These are phyloP conservation scores for Pyrenochaeta sp. DNA, from an alignment of 2,329 filamentous ascomycete species.

Conservation along the genomic window DNA sequence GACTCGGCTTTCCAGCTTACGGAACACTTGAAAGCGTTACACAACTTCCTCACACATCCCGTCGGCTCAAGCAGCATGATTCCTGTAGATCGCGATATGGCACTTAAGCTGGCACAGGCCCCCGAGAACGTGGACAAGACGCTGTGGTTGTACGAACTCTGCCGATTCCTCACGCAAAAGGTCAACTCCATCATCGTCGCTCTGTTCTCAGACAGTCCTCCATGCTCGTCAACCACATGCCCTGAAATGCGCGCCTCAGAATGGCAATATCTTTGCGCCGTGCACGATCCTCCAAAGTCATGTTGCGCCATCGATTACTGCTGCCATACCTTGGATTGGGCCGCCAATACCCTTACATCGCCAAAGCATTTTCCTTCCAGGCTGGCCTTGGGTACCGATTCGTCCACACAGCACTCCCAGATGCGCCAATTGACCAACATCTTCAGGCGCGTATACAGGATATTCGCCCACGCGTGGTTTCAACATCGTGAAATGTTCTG, in stretches of 20 bases:
- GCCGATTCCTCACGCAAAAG: conserved; percentile 92
- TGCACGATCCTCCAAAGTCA: conserved; percentile 94
- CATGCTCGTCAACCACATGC: conserved; percentile 88
- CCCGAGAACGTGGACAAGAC: conserved; percentile 83
- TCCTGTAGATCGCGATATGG: conserved; percentile 78
- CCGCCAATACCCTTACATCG: conserved; percentile 90
- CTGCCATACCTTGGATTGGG: conserved; percentile 98
- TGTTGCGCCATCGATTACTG: conserved; percentile 99
- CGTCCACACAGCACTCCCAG: conserved; percentile 57
- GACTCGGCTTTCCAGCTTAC: conserved; percentile 97
- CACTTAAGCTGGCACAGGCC: conserved; percentile 77
- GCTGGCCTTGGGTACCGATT: conserved; percentile 64
- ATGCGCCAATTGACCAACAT: conserved; percentile 91
- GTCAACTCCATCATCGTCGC: conserved; percentile 92
- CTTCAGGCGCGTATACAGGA: conserved; percentile 90
- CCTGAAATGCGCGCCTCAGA: conserved; percentile 98
- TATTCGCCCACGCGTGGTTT: conserved; percentile 99
- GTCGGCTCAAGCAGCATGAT: conserved; percentile 62
- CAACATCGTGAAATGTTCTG: conserved; percentile 95
- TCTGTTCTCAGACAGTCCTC: conserved; percentile 88
- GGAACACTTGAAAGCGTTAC: conserved; percentile 92
- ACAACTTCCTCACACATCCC: conserved; percentile 79
- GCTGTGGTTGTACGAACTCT: conserved; percentile 97
- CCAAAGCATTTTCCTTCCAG: conserved; percentile 95
- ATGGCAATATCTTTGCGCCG: conserved; percentile 98